Conservation (phyloP, 345 rosid genomes). For the Rhodomyrtus tomentosa region DNA sequence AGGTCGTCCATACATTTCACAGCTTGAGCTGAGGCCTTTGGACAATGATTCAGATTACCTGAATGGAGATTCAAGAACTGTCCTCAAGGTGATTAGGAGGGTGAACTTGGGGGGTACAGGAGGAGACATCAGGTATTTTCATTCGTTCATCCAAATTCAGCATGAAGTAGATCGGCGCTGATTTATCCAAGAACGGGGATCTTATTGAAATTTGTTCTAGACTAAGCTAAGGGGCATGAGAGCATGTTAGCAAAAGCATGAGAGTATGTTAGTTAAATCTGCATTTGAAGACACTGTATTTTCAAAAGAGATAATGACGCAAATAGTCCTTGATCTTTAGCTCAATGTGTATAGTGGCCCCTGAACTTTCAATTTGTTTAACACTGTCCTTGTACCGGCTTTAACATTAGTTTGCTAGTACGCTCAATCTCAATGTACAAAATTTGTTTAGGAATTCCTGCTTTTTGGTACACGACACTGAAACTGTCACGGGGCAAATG, state of each 20-base stretch:
- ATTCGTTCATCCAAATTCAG: neutral
- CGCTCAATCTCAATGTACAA: neutral
- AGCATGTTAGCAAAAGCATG: no score
- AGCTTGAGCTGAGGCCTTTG: conserved; percentile 42
- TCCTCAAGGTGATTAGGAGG: conserved; percentile 35
- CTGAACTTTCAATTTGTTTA: no score
- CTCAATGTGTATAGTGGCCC: no score
- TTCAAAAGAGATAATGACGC: no score
- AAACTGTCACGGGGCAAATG: neutral
- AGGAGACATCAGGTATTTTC: conserved; percentile 25
- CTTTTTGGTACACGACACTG: neutral
- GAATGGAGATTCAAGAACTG: conserved; percentile 7
- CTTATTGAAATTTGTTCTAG: neutral
- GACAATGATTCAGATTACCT: conserved; percentile 17
- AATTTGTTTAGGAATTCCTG: neutral
- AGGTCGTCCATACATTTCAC: conserved; percentile 39
- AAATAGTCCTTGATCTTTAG: no score
- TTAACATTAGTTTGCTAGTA: neutral
- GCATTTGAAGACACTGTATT: no score
- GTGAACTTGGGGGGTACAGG: conserved; percentile 22
- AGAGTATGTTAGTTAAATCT: no score
- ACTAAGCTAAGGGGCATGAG: neutral
- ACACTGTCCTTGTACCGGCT: neutral
- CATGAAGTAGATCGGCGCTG: neutral
- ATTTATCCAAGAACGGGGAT: neutral